These are phyloP conservation scores for Exophiala bonariae DNA, from an alignment of 2,329 filamentous ascomycete genomes.

Conservation along the genomic window DNA sequence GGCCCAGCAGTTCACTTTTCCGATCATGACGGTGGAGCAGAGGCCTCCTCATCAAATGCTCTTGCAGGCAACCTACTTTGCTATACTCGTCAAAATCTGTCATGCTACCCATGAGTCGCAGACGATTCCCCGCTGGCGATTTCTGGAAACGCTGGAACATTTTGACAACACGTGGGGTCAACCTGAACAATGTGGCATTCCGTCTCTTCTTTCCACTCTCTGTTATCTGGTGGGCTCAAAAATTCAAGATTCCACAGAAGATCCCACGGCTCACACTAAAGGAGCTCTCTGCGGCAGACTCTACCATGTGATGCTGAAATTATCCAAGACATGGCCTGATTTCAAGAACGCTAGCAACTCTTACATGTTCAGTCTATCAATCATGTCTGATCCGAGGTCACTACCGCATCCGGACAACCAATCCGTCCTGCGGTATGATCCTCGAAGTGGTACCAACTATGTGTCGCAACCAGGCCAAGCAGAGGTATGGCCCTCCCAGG, in stretches of 20 bases:
- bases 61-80: slow-evolving; percentile 15
- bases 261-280: neutral
- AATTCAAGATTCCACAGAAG: neutral
- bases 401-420: neutral
- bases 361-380: neutral
- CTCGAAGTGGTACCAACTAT: no score
- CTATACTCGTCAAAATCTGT: slow-evolving; percentile 1
- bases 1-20: slow-evolving; percentile 12
- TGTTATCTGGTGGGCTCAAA: slow-evolving; percentile 1
- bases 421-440: neutral
- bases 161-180: slow-evolving; percentile 15
- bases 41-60: slow-evolving; percentile 23
- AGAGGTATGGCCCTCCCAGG: no score
- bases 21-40: slow-evolving; percentile 5
- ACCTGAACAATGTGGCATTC: slow-evolving; percentile 11
- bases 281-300: slow-evolving; percentile 1
- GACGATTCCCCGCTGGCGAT: neutral
- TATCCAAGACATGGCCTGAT: slow-evolving; percentile 12
- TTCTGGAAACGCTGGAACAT: slow-evolving; percentile 9
- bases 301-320: neutral
- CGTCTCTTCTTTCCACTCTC: slow-evolving; percentile 12
- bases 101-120: neutral
- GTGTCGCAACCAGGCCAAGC: no score
- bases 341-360: neutral
- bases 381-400: neutral